Conservation (phyloP, 768 basidiomycete genomes). For the Boletus pseudopeckii region DNA sequence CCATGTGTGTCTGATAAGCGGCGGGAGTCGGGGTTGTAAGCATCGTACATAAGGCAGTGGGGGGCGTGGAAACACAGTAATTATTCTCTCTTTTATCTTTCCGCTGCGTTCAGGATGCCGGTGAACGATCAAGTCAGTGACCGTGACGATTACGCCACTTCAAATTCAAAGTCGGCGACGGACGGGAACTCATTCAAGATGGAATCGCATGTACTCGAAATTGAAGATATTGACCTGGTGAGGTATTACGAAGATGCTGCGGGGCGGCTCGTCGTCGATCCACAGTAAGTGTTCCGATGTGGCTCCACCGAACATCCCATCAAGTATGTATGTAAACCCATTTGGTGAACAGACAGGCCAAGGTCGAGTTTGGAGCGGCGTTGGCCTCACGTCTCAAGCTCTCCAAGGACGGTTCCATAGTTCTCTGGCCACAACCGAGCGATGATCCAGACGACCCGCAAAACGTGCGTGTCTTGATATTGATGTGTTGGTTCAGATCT, state of each 20-base stretch:
- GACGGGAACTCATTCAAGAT: conserved; percentile 5
- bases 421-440: conserved; percentile 55
- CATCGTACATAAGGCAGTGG: not conserved
- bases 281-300: conserved; percentile 39
- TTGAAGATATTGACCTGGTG: conserved; percentile 31
- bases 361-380: conserved; percentile 46
- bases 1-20: too few relatives aligned
- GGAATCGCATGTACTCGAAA: not conserved
- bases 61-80: not conserved
- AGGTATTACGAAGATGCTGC: conserved; percentile 52
- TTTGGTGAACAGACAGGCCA: conserved; percentile 38
- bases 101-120: not conserved
- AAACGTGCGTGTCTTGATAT: conserved; percentile 36
- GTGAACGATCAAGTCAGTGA: not conserved
- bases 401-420: conserved; percentile 40
- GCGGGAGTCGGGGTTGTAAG: not conserved
- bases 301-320: too few relatives aligned
- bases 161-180: not conserved
- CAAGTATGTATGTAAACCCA: not conserved
- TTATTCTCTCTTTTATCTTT: not conserved
- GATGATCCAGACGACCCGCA: conserved; percentile 52
- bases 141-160: not conserved
- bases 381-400: conserved; percentile 47
- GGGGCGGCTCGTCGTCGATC: conserved; percentile 61
- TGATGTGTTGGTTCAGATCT: not conserved